Base-by-base conservation (phyloP, 495 filamentous ascomycete genomes). In the Penicillium coprophilum region DNA sequence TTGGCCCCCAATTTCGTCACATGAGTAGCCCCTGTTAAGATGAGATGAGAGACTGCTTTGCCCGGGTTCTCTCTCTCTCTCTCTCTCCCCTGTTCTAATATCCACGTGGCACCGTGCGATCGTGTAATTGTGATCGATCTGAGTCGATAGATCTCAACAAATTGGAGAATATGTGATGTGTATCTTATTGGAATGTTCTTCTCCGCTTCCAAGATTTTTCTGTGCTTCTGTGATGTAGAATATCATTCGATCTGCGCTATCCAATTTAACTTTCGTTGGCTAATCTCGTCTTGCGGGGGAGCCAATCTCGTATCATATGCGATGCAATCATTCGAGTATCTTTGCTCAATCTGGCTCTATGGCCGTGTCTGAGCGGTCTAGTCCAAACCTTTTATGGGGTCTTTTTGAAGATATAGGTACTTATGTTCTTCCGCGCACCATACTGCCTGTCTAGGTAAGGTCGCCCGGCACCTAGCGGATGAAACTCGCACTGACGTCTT, bases 31-130 rank as follows among this genome's bases (percentile, higher is more conserved):
- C 19, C 19, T 50, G 28, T 23, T 4, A 44, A n/a, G 28, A 28
- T 20, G 27, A 19, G 8, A 45, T 20, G 27, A 19, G 8, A 45
- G 36, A 23, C 47, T 12, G 31, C 23, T 53, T 53, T 34, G 9
- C n/a, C n/a, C n/a, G n/a, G n/a, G n/a, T n/a, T n/a, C n/a, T n/a
- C n/a, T n/a, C n/a, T n/a, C n/a, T n/a, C n/a, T n/a, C 30, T 41
- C 12, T 39, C 32, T 44, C 34, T 31, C 40, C 12, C 13, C 23
- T 41, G 15, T 28, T 10, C 4, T 24, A 21, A 39, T 38, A n/a
- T 46, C 51, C 52, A 54, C 52, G 41, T 54, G 52, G 52, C 40
- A 17, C 20, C 9, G 30, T 54, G 46, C 30, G 40, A 54, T 54
- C 52, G 30, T 12, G 41, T 12, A 7, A 11, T 53, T 46, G 17